Conservation (phyloP, 164 flowering plant species). For the Stephania cephalantha region DNA sequence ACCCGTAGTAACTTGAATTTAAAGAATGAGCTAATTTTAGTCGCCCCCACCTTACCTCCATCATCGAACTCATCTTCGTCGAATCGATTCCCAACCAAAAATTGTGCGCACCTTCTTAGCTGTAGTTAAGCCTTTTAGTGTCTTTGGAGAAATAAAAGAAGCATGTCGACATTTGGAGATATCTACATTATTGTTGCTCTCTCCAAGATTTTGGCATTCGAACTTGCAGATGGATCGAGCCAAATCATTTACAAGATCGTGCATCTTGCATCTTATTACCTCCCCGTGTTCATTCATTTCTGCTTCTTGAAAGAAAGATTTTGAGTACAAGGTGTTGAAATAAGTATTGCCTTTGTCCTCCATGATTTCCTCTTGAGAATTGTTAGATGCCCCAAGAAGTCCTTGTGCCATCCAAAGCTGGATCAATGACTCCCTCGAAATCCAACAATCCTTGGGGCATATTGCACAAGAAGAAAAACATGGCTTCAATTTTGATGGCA, state of each 20-base stretch:
- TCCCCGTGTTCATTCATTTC: too few relatives aligned
- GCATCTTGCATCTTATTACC: conserved; percentile 7
- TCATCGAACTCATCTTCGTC: not conserved
- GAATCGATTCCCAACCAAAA: not conserved
- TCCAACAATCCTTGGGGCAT: conserved; percentile 1
- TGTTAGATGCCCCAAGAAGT: not conserved
- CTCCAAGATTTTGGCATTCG: not conserved
- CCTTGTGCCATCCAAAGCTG: conserved; percentile 12
- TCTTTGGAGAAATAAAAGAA: not conserved
- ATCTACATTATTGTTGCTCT: not conserved
- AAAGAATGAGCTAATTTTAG: not conserved
- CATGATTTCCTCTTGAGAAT: not conserved
- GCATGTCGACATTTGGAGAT: not conserved
- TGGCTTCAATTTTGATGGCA: not conserved
- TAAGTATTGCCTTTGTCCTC: conserved; percentile 6
- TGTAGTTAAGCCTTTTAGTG: not conserved
- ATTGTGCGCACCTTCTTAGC: not conserved
- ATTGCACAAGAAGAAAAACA: conserved; percentile 7
- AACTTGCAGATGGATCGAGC: not conserved
- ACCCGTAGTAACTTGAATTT: conserved; percentile 3
- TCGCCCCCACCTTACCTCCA: not conserved
- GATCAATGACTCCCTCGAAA: not conserved
- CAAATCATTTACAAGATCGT: conserved; percentile 16
- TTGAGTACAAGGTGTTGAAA: not conserved
- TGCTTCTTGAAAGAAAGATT: conserved; percentile 8